Percentiles rank a stretch among this genome's conserved stretches.
phyloP scores from a whole-genome alignment of 2,329 filamentous ascomycete genomes.

The Neurospora sp. region DNA sequence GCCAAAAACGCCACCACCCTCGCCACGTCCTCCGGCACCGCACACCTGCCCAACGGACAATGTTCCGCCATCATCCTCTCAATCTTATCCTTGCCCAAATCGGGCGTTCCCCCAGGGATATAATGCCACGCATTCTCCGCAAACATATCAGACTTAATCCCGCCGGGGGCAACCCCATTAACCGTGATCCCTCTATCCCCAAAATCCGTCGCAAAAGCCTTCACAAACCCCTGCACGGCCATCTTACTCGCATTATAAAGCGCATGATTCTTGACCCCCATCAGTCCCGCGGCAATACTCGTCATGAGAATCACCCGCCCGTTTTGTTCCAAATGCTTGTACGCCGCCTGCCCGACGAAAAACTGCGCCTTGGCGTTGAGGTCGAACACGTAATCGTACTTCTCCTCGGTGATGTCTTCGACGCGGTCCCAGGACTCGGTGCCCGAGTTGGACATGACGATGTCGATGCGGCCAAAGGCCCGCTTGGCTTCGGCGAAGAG shows the following conservation, averaged over 20 bases:
- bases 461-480: constrained; percentile 60
- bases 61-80: constrained; percentile 43
- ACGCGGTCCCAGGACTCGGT: constrained; percentile 63
- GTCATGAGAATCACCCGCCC: constrained; percentile 66
- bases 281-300: constrained; percentile 56
- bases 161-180: constrained; percentile 63
- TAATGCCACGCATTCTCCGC: constrained; percentile 59
- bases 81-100: constrained; percentile 41
- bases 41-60: constrained; percentile 50
- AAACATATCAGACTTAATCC: constrained; percentile 72
- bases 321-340: constrained; percentile 58
- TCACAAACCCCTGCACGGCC: constrained; percentile 62
- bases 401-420: constrained; percentile 58
- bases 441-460: constrained; percentile 63
- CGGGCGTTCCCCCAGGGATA: constrained; percentile 44
- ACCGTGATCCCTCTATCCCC: constrained; percentile 58
- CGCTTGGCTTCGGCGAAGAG: constrained; percentile 57
- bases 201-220: constrained; percentile 62
- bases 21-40: constrained; percentile 47
- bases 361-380: constrained; percentile 64
- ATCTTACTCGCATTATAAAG: constrained; percentile 65
- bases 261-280: constrained; percentile 59
- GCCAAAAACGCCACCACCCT: constrained; percentile 46
- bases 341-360: constrained; percentile 67
- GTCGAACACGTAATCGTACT: constrained; percentile 63